A percentile compares a stretch with the other conserved stretches of the same genome.
phyloP scores from a whole-genome alignment of 2,329 filamentous ascomycete genomes.

The Chrysosporium keratinophilum region DNA sequence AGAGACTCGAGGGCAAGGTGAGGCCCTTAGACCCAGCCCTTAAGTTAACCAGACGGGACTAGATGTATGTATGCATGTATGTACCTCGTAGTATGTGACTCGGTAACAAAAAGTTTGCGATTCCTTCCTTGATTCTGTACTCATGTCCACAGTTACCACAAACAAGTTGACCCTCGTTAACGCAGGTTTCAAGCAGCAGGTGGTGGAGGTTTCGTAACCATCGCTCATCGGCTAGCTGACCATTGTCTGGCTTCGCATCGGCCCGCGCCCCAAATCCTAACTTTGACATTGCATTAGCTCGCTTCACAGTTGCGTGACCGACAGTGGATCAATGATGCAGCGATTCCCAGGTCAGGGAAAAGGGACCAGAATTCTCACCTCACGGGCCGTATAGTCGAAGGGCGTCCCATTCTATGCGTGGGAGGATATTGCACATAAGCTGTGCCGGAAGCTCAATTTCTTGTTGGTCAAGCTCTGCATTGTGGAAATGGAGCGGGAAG shows the following conservation, averaged over 20 bases:
- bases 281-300: slow-evolving; percentile 35
- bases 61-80: background rate
- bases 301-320: no score
- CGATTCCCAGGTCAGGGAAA: background rate
- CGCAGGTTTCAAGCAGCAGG: slow-evolving; percentile 77
- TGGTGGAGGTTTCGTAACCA: slow-evolving; percentile 68
- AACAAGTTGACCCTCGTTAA: slow-evolving; percentile 76
- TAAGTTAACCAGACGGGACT: no score
- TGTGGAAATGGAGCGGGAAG: slow-evolving; percentile 84
- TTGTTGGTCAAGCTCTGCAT: slow-evolving; percentile 78
- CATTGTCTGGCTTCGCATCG: slow-evolving; percentile 51
- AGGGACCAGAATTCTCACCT: slow-evolving; percentile 33
- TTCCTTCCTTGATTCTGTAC: slow-evolving; percentile 89
- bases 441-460: slow-evolving; percentile 71
- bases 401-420: slow-evolving; percentile 79
- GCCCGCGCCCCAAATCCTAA: slow-evolving; percentile 69
- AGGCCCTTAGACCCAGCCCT: no score
- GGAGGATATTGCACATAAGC: slow-evolving; percentile 75
- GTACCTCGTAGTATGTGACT: slow-evolving; percentile 56
- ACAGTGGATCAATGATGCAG: no score
- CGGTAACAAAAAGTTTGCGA: slow-evolving; percentile 89
- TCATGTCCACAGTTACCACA: slow-evolving; percentile 89
- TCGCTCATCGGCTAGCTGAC: slow-evolving; percentile 56
- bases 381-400: slow-evolving; percentile 62
- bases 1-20: no score